Evolutionary conservation across 495 filamentous ascomycete species (phyloP).

Genomic region (Annulohypoxylon bovei): DNA sequence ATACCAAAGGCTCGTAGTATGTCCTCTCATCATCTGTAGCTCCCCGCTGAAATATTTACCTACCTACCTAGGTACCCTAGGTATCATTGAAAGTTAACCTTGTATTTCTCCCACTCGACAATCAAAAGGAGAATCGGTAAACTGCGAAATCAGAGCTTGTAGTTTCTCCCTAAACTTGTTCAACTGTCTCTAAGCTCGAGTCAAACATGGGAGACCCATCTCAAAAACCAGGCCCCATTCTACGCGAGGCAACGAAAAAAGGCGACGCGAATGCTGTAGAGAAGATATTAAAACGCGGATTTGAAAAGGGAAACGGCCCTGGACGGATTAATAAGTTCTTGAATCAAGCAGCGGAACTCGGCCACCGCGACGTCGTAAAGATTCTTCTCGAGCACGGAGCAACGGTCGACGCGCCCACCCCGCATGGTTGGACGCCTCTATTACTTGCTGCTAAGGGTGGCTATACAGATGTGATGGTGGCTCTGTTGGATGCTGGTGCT

Average conservation of each 20-base stretch:
- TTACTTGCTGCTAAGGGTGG: background rate
- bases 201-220: background rate
- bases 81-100: no score
- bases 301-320: background rate
- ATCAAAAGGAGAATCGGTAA: background rate
- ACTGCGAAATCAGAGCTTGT: background rate
- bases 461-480: background rate
- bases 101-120: background rate
- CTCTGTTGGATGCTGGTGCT: background rate
- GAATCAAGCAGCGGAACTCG: background rate
- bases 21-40: no score
- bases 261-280: background rate
- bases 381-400: background rate
- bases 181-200: background rate
- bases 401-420: background rate
- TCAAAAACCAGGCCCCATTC: background rate
- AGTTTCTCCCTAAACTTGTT: no score
- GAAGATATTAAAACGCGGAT: background rate
- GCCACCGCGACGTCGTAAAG: background rate
- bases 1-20: no score
- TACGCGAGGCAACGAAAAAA: background rate
- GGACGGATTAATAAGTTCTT: background rate
- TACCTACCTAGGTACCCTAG: no score
- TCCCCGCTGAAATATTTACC: no score
- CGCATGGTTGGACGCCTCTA: background rate